Base-by-base conservation (phyloP, 371 early-diverging fungal genomes). In the Syncephalastrum racemosum region DNA sequence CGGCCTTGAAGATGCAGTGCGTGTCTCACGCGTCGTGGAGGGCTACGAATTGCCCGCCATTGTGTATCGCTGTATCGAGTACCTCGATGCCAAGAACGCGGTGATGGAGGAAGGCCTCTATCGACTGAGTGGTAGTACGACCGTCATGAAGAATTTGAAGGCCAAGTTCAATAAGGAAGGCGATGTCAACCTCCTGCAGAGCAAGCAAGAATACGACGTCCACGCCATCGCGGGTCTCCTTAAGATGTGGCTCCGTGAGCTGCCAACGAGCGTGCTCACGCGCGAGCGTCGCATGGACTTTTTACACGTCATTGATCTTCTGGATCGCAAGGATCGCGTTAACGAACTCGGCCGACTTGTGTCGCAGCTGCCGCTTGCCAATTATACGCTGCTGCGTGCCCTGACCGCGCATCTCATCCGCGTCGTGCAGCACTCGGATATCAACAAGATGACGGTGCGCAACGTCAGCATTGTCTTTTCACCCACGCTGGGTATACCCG, bases 21-120 rank as follows among this genome's bases (percentile, higher is more conserved):
- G 76, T 16, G 63, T 80, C 20, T 83, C 88, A 1, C 71, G 77
- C 22, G 70, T 89, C n/a, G 82, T 82, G 24, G 92, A 91, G 27
- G 83, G 83, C 7, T 87, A 89, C 58, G 86, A 89, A 25, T 70
- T 97, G 5, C 98, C 98, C 4, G 87, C 95, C 1, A 88, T 97
- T 16, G 90, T 96, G 4, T 94, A 90, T 70, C 86, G 98, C 4
- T 95, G 96, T 59, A 93, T 98, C 53, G 96, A 98, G 71, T 98
- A 90, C 58, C 70, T 98, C 46, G 97, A 98, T 59, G 82, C 84
- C 0, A 91, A 88, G 63, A 80, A 87, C 51, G 88, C 90, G 16
- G 73, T 78, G 36, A 56, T 80, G 19, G 98, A 98, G 66, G 97
- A 97, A 75, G 98, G 98, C 6, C 89, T 98, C 24, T 98, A 97